Percentiles rank a stretch among this genome's conserved stretches.
Evolutionary conservation across 139 green algal genomes (phyloP).

Genomic region (Chlamydomonas sp.): DNA sequence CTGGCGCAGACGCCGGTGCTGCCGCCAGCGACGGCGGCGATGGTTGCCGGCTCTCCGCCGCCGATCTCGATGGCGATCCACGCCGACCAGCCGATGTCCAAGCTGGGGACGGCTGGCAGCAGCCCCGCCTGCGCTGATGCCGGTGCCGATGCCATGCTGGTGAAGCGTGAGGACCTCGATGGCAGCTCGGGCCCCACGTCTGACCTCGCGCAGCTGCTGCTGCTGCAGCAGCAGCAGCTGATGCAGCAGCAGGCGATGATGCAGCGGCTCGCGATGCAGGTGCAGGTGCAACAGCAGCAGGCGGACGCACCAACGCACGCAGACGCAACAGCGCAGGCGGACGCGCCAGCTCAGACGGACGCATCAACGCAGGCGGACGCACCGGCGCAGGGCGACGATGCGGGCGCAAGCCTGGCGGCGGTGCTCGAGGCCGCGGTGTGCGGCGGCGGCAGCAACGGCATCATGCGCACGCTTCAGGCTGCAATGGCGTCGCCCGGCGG

Average conservation of each 20-base stretch:
- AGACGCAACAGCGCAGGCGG: too few species aligned
- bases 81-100: background rate
- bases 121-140: background rate
- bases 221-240: constrained; percentile 12
- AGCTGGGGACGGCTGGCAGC: background rate
- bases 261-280: background rate
- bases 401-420: too few species aligned
- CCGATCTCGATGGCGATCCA: background rate
- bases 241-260: background rate
- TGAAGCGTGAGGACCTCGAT: background rate
- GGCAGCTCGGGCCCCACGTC: background rate
- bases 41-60: background rate
- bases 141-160: background rate
- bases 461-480: background rate
- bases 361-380: too few species aligned
- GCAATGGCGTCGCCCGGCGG: background rate
- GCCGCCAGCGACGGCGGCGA: background rate
- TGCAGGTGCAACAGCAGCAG: constrained; percentile 4
- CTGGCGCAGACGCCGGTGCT: too few species aligned
- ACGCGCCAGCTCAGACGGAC: too few species aligned
- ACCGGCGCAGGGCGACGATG: too few species aligned
- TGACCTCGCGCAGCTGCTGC: background rate
- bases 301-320: background rate
- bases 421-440: too few species aligned
- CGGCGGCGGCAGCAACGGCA: too few species aligned